These are phyloP conservation scores for Waltergamsia citrina DNA, from an alignment of 2,329 filamentous ascomycete species.

Conservation along the genomic window DNA sequence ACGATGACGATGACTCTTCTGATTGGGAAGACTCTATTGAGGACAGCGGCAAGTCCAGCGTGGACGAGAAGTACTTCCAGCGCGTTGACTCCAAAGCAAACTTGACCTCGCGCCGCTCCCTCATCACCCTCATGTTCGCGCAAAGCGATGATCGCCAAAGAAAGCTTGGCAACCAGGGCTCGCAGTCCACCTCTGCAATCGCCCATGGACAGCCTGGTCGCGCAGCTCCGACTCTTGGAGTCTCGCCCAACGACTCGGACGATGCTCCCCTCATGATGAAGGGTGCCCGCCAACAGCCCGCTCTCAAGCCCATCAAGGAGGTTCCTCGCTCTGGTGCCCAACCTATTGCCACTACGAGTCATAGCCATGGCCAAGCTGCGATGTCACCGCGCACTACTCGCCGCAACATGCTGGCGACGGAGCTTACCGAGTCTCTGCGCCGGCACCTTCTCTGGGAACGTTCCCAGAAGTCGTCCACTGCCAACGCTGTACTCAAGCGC, in stretches of 20 bases:
- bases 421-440: slow-evolving; percentile 86
- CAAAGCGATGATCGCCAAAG: slow-evolving; percentile 60
- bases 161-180: slow-evolving; percentile 58
- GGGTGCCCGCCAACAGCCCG: slow-evolving; percentile 38
- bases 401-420: slow-evolving; percentile 90
- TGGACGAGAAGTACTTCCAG: slow-evolving; percentile 78
- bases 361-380: slow-evolving; percentile 56
- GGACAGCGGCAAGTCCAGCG: slow-evolving; percentile 74
- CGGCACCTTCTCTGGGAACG: slow-evolving; percentile 92
- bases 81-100: slow-evolving; percentile 84
- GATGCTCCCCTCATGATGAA: slow-evolving; percentile 57
- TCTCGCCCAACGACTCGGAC: slow-evolving; percentile 49
- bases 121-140: slow-evolving; percentile 80
- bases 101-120: slow-evolving; percentile 74
- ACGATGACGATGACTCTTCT: slow-evolving; percentile 55
- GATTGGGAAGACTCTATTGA: slow-evolving; percentile 62
- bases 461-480: slow-evolving; percentile 85
- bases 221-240: slow-evolving; percentile 30
- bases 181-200: slow-evolving; percentile 61
- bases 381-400: slow-evolving; percentile 87
- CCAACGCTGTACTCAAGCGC: slow-evolving; percentile 80
- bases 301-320: slow-evolving; percentile 47
- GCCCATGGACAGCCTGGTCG: slow-evolving; percentile 47
- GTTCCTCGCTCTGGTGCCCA: slow-evolving; percentile 59
- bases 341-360: slow-evolving; percentile 69